Conservation (phyloP, 2,329 filamentous ascomycete genomes). For the Epichloe scottii region DNA sequence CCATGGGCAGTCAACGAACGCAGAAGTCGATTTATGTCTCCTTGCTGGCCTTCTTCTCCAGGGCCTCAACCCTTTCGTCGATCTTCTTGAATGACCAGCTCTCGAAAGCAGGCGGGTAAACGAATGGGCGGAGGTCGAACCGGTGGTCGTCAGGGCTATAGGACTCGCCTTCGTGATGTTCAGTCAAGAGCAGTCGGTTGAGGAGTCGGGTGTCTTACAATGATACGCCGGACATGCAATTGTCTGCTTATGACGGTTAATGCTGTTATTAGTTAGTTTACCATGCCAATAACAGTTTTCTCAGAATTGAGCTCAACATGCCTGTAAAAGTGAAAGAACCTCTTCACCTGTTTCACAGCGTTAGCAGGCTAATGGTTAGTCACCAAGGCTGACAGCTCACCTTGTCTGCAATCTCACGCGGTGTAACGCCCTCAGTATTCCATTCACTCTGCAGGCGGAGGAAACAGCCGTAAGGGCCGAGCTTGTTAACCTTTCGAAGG, state of each 20-base stretch:
- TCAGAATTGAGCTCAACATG: background rate
- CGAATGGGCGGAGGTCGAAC: slow-evolving; percentile 11
- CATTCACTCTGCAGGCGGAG: slow-evolving; percentile 28
- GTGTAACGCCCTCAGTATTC: slow-evolving; percentile 8
- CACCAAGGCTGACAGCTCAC: slow-evolving; percentile 6
- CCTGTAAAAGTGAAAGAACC: background rate
- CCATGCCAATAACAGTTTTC: too few species aligned
- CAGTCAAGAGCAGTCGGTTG: background rate
- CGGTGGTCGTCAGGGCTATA: slow-evolving; percentile 4
- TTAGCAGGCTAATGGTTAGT: background rate
- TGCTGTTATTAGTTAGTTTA: background rate
- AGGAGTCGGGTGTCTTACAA: background rate
- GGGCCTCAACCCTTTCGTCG: slow-evolving; percentile 21
- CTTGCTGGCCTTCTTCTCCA: slow-evolving; percentile 14
- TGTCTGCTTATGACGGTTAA: slow-evolving; percentile 6
- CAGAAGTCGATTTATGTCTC: background rate
- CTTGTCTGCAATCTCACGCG: slow-evolving; percentile 17
- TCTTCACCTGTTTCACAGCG: background rate
- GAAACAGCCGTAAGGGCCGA: slow-evolving; percentile 29
- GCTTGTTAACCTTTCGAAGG: slow-evolving; percentile 28
- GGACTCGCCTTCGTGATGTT: background rate
- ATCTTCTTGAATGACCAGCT: slow-evolving; percentile 27
- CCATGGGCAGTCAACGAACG: too few species aligned
- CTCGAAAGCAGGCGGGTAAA: slow-evolving; percentile 21
- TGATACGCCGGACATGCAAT: slow-evolving; percentile 1